These are phyloP conservation scores for Austropuccinia psidii DNA, from an alignment of 1,284 basidiomycete genomes.

Conservation along the genomic window DNA sequence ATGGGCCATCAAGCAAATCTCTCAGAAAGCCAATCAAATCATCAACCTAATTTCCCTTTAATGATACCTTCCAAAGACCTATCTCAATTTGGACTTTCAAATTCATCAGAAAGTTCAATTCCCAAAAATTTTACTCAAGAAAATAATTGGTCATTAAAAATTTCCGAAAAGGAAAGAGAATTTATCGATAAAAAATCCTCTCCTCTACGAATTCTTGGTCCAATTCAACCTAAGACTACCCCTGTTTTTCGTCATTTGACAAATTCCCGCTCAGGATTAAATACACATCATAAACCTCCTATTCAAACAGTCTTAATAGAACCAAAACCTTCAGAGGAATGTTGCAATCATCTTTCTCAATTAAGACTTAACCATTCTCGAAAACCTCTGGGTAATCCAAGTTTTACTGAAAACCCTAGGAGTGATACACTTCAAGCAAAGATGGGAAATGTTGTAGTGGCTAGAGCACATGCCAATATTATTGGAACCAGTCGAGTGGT, in stretches of 20 bases:
- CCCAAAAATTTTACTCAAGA: background rate
- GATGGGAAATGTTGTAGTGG: slow-evolving; percentile 10
- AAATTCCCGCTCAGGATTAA: background rate
- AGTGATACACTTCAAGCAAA: background rate
- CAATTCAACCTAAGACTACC: background rate
- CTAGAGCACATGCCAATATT: slow-evolving; percentile 17
- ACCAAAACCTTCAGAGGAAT: background rate
- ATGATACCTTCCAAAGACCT: background rate
- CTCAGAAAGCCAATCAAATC: too few species aligned
- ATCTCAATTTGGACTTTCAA: background rate
- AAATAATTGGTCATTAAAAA: background rate
- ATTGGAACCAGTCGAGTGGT: slow-evolving; percentile 19
- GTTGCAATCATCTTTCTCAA: background rate
- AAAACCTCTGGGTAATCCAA: background rate
- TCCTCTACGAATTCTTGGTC: background rate
- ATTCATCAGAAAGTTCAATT: background rate
- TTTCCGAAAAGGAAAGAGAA: background rate
- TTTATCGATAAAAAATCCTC: background rate
- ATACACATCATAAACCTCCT: background rate
- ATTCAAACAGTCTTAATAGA: background rate
- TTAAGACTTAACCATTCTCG: background rate
- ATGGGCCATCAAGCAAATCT: too few species aligned
- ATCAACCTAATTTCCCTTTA: too few species aligned
- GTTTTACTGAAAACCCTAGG: background rate
- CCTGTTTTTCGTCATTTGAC: background rate